phyloP scores from a whole-genome alignment of 163 green algal genomes.

The Volvox carteri region DNA sequence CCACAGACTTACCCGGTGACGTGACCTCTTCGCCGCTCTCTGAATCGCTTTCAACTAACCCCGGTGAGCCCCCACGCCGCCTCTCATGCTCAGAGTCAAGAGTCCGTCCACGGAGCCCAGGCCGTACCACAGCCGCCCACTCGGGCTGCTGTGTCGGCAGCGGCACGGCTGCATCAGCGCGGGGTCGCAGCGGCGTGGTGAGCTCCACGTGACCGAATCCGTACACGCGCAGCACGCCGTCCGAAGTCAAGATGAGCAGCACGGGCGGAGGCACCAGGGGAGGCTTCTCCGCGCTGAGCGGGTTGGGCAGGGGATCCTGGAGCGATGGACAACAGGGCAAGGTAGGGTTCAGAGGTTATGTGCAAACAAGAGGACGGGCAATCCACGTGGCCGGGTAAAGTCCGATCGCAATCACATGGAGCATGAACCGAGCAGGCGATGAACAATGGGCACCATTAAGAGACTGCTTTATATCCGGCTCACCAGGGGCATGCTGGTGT shows the following conservation, averaged over 20 bases:
- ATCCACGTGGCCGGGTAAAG: too few relatives aligned
- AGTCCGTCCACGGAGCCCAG: too few relatives aligned
- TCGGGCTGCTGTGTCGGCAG: neutral
- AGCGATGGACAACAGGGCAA: too few relatives aligned
- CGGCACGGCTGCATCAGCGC: neutral
- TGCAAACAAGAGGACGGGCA: too few relatives aligned
- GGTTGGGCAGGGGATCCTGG: slow-evolving; percentile 32
- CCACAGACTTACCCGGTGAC: slow-evolving; percentile 46
- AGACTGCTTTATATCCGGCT: too few relatives aligned
- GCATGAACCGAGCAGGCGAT: too few relatives aligned
- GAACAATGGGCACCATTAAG: too few relatives aligned
- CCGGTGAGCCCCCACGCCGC: neutral
- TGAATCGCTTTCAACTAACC: neutral
- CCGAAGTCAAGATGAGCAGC: slow-evolving; percentile 61
- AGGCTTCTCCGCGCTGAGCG: slow-evolving; percentile 48
- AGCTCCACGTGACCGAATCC: slow-evolving; percentile 58
- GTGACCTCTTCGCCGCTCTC: slow-evolving; percentile 56
- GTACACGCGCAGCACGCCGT: slow-evolving; percentile 66
- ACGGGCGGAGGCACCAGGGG: slow-evolving; percentile 51
- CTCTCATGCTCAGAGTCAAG: too few relatives aligned
- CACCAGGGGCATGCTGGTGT: slow-evolving; percentile 50
- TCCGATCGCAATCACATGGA: too few relatives aligned
- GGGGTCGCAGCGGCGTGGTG: neutral
- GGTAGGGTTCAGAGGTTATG: too few relatives aligned
- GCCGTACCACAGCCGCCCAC: slow-evolving; percentile 18